Evolutionary conservation across 169 alveolate genomes (phyloP).

Genomic region (Perkinsus olseni): DNA sequence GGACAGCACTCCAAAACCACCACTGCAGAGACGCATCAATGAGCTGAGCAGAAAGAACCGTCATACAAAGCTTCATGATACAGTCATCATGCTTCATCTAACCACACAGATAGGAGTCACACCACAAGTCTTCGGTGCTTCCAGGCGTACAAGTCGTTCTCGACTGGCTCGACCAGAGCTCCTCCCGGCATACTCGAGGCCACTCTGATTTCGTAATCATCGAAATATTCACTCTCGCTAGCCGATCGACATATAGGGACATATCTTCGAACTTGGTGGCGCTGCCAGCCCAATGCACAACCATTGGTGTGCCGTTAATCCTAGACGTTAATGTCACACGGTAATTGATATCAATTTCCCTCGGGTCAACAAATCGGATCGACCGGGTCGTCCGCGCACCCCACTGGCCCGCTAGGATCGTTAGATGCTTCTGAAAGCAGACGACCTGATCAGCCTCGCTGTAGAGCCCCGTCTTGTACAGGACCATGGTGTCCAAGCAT

Average conservation of each 20-base stretch:
- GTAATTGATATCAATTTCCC: not conserved
- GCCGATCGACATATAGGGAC: not conserved
- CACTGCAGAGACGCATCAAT: too few relatives aligned
- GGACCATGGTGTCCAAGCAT: not conserved
- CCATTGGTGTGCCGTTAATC: not conserved
- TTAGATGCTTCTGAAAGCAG: not conserved
- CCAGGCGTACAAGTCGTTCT: not conserved
- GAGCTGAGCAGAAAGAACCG: too few relatives aligned
- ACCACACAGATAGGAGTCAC: not conserved
- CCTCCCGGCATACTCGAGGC: not conserved
- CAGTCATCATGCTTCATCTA: not conserved
- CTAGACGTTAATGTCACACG: not conserved
- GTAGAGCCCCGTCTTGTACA: not conserved
- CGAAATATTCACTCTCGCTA: not conserved
- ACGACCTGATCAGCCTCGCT: not conserved
- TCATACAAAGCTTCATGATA: not conserved
- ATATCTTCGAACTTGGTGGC: not conserved
- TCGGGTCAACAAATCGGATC: not conserved
- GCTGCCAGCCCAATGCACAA: not conserved
- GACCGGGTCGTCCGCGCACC: not conserved
- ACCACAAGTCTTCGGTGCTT: not conserved
- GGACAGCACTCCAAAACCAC: too few relatives aligned
- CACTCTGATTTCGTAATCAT: not conserved
- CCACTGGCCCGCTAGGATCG: not conserved
- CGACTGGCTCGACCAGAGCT: not conserved